Evolutionary conservation across 208 protist species (phyloP).

Genomic region (Acanthamoeba royreba): DNA sequence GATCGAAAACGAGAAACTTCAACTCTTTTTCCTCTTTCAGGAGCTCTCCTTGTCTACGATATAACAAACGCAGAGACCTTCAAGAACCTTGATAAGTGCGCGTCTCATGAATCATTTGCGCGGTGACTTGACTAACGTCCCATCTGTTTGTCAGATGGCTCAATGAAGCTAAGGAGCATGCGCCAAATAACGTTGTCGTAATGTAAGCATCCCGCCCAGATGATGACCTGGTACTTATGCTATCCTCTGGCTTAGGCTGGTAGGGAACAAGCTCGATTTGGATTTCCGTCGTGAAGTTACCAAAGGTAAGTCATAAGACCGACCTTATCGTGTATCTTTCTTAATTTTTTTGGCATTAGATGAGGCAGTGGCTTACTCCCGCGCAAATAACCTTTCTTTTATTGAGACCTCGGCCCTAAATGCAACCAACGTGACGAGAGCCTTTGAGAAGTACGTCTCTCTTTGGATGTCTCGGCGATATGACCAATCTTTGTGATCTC

Average conservation of each 20-base stretch:
- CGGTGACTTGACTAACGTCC: background rate
- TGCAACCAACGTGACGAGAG: slow-evolving; percentile 97
- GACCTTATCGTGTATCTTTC: background rate
- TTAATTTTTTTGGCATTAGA: slow-evolving; percentile 68
- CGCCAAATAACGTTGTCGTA: background rate
- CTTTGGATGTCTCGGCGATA: background rate
- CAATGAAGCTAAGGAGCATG: background rate
- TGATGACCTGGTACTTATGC: background rate
- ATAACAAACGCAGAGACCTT: background rate
- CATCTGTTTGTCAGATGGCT: background rate
- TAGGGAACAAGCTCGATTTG: background rate
- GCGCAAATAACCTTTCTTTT: slow-evolving; percentile 94
- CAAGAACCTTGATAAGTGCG: slow-evolving; percentile 32
- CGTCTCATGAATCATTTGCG: background rate
- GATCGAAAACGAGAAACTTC: background rate
- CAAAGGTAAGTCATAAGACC: background rate
- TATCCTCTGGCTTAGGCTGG: background rate
- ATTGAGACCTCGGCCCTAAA: slow-evolving; percentile 98
- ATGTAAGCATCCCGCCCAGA: background rate
- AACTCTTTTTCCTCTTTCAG: background rate
- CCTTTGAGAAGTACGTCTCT: slow-evolving; percentile 93
- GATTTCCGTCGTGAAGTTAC: background rate
- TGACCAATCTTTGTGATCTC: background rate
- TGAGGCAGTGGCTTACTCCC: slow-evolving; percentile 91
- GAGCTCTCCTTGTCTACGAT: slow-evolving; percentile 39